A percentile compares a stretch with the other conserved stretches of the same genome.
Conservation (phyloP, 2,329 filamentous ascomycete genomes). For the Stromatinia cepivora region DNA sequence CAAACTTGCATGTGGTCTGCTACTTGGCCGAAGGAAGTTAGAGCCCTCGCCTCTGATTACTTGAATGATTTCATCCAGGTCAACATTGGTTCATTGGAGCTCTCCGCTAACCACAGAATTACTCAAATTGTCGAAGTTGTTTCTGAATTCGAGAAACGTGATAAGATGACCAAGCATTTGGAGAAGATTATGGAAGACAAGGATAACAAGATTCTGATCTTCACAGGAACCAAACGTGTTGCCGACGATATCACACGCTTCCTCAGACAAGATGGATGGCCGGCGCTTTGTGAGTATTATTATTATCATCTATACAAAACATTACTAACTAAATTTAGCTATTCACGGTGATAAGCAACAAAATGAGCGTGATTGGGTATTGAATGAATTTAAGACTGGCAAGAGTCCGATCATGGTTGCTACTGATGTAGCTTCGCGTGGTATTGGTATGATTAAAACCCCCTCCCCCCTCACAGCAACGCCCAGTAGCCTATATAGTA, state of each 20-base stretch:
- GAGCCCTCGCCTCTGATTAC: slow-evolving; percentile 86
- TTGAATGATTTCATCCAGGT: slow-evolving; percentile 97
- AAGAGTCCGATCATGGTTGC: slow-evolving; percentile 99
- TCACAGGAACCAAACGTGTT: slow-evolving; percentile 90
- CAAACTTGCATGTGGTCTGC: slow-evolving; percentile 99
- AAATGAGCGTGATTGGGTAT: slow-evolving; percentile 98
- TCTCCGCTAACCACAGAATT: slow-evolving; percentile 96
- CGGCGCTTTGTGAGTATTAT: slow-evolving; percentile 78
- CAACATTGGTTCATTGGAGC: slow-evolving; percentile 95
- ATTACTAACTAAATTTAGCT: slow-evolving; percentile 58
- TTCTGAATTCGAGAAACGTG: slow-evolving; percentile 95
- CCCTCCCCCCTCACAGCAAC: slow-evolving; percentile 52
- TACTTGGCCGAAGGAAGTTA: slow-evolving; percentile 98
- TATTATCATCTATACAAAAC: slow-evolving; percentile 46
- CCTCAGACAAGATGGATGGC: slow-evolving; percentile 97
- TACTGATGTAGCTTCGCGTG: slow-evolving; percentile 98
- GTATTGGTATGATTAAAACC: slow-evolving; percentile 95
- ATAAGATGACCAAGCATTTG: slow-evolving; percentile 94
- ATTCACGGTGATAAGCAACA: slow-evolving; percentile 99
- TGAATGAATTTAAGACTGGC: slow-evolving; percentile 99
- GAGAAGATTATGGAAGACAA: slow-evolving; percentile 98
- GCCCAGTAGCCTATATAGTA: slow-evolving; percentile 60
- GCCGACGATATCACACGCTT: slow-evolving; percentile 97
- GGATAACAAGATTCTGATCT: slow-evolving; percentile 92
- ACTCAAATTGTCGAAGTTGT: slow-evolving; percentile 97